Evolutionary conservation across 202 grass and related monocot species (phyloP).

Genomic region (Elaeis oleifera): DNA sequence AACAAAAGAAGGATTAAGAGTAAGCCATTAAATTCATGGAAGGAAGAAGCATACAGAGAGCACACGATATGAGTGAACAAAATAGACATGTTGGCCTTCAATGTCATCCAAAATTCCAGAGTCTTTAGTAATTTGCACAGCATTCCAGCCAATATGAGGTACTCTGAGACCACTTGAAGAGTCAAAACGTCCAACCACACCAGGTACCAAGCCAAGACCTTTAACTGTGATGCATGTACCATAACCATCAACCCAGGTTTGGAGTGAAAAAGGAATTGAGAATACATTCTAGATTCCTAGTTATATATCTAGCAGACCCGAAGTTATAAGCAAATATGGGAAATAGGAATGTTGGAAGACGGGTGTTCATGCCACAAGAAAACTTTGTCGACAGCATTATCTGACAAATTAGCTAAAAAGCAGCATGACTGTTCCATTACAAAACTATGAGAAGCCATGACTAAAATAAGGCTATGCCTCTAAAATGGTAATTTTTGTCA

Average conservation of each 20-base stretch:
- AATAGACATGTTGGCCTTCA: conserved; percentile 84
- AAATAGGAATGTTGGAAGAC: no score
- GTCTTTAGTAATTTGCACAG: conserved; percentile 73
- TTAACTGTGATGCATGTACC: conserved; percentile 40
- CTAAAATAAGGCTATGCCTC: no score
- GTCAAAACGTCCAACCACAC: conserved; percentile 68
- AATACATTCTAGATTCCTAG: no score
- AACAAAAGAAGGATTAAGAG: conserved; percentile 9
- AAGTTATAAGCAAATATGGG: no score
- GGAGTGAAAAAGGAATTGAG: no score
- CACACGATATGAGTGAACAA: conserved; percentile 89
- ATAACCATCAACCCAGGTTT: neutral
- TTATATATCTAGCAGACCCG: no score
- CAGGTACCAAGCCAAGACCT: conserved; percentile 90
- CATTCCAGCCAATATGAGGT: conserved; percentile 98
- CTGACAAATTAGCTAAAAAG: no score
- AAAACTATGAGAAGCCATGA: no score
- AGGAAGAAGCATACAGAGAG: conserved; percentile 45
- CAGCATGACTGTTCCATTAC: no score
- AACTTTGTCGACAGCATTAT: no score
- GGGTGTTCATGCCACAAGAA: no score
- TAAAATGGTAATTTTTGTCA: no score
- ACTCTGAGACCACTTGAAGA: conserved; percentile 70
- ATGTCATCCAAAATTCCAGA: conserved; percentile 62
- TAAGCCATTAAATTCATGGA: neutral